Percentiles rank a stretch among this genome's conserved stretches.
These are phyloP conservation scores for Hypoxylon trugodes DNA, from an alignment of 495 filamentous ascomycete genomes.

Conservation along the genomic window DNA sequence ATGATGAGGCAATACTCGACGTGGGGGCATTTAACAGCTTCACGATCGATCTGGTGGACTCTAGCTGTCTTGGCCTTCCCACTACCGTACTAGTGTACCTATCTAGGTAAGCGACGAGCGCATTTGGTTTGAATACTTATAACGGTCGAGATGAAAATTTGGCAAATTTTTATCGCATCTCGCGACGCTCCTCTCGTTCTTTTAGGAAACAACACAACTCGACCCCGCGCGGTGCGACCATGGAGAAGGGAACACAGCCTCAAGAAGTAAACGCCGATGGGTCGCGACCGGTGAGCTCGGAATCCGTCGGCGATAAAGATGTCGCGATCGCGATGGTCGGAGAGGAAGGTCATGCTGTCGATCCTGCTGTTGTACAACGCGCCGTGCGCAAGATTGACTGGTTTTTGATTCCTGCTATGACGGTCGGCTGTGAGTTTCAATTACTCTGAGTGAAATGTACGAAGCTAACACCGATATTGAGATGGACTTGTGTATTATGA, in stretches of 20 bases:
- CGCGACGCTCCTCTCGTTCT: background rate
- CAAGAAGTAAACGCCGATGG: constrained; percentile 6
- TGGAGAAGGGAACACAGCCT: constrained; percentile 24
- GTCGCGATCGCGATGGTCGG: constrained; percentile 52
- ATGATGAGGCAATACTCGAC: constrained; percentile 11
- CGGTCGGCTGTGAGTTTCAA: constrained; percentile 59
- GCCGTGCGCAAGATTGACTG: constrained; percentile 75
- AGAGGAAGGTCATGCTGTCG: constrained; percentile 36
- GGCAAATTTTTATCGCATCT: constrained; percentile 2
- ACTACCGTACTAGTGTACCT: constrained; percentile 12
- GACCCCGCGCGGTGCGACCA: background rate
- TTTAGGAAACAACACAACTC: background rate
- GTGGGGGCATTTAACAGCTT: background rate
- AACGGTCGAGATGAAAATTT: background rate
- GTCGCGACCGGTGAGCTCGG: background rate
- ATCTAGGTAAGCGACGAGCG: background rate
- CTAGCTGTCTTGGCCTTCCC: constrained; percentile 14
- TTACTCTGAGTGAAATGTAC: background rate
- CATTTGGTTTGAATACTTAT: background rate
- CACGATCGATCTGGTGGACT: background rate
- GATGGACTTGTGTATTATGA: constrained; percentile 82
- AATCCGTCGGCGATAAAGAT: constrained; percentile 39
- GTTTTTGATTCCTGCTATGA: constrained; percentile 76
- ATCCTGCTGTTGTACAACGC: constrained; percentile 40
- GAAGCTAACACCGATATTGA: constrained; percentile 14